Base-by-base conservation (phyloP, 2,329 filamentous ascomycete species). In the Onygenales sp. region DNA sequence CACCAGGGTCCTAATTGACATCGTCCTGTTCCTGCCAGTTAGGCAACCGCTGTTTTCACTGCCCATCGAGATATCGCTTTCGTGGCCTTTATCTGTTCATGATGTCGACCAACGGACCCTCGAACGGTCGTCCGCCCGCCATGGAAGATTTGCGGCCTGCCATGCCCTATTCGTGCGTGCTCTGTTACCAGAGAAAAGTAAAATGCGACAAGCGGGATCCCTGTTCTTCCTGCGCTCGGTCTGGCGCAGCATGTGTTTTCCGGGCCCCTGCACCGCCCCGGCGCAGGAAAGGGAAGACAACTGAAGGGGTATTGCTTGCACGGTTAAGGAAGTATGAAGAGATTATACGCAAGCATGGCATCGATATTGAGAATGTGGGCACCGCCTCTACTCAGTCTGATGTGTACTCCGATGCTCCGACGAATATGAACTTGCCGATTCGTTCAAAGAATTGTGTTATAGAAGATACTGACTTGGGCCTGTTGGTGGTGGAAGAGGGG, bases 111-210 rank as follows among this genome's bases (percentile, higher is more conserved):
- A 27, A 27, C 5, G 21, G 21, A 67, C 54, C 39, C 4, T 42
- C 39, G 3, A 42, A 13, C 5, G 14, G 11, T 42, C 39, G 11
- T 42, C 11, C 39, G 39, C 14, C 39, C 39, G 14, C 14, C 11
- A 13, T 42, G 39, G 11, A 13, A 14, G 11, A 27, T 41, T 33
- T n/a, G 13, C 7, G 17, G 2, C 17, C 33, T 14, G 27, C 21
- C n/a, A 50, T 41, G 33, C 47, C 33, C 36, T 41, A 55, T 36
- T 55, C 79, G 39, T 92, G 87, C 62, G 77, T 88, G 11, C 75
- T 84, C 17, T 92, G 87, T 64, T 86, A 90, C 65, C 85, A 87
- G 65, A 81, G 85, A 56, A 89, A 89, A 66, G 79, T 89, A 43
- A 83, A 83, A 55, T 89, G 86, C 68, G 83, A 89, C 67, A 85